Conservation (phyloP, 164 flowering plant genomes). For the Cinnamomum chago region DNA sequence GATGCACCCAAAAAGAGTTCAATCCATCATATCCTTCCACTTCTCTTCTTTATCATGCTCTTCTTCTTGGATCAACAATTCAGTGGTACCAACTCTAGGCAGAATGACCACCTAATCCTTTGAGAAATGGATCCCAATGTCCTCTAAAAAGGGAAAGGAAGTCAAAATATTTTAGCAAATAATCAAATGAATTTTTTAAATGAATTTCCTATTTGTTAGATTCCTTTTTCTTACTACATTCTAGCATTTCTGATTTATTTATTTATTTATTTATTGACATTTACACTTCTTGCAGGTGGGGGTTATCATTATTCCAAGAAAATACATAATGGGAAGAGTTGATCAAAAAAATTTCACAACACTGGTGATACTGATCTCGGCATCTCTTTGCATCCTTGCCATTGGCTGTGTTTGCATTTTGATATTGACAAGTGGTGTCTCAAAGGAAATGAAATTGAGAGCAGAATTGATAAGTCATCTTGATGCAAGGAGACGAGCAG, state of each 20-base stretch:
- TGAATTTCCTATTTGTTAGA: not conserved
- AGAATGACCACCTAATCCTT: too few species aligned
- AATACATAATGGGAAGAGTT: constrained; percentile 86
- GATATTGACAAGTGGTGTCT: constrained; percentile 89
- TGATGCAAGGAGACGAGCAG: constrained; percentile 94
- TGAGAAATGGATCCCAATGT: too few species aligned
- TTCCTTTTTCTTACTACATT: not conserved
- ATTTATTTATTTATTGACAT: not conserved
- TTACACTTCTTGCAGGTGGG: constrained; percentile 64
- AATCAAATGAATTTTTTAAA: not conserved
- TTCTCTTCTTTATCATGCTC: too few species aligned
- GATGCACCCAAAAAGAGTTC: too few species aligned
- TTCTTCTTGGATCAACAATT: too few species aligned
- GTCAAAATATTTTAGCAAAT: too few species aligned
- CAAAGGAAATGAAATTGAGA: constrained; percentile 96
- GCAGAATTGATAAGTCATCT: constrained; percentile 93
- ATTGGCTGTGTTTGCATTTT: constrained; percentile 88
- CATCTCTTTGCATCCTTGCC: constrained; percentile 74
- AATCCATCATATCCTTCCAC: too few species aligned
- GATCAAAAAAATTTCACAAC: constrained; percentile 84
- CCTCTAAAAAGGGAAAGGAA: too few species aligned
- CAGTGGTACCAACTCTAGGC: too few species aligned
- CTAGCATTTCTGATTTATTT: not conserved
- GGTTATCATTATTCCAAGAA: constrained; percentile 84
- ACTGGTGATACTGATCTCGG: constrained; percentile 79